Evolutionary conservation across 2,329 filamentous ascomycete species (phyloP).

Genomic region (Neofusicoccum umdonicola): DNA sequence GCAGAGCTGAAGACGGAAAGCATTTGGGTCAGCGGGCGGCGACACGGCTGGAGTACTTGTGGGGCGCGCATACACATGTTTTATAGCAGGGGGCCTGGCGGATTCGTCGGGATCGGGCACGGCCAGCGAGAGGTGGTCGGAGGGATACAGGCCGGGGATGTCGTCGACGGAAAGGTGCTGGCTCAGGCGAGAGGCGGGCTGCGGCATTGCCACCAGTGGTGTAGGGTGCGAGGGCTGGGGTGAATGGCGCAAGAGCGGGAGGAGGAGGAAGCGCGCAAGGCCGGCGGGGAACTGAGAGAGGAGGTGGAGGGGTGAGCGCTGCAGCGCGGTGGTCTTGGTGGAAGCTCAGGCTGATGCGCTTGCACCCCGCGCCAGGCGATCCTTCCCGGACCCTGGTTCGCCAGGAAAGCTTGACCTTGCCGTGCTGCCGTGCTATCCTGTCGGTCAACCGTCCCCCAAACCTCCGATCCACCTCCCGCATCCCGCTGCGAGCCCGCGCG

Average conservation of each 20-base stretch:
- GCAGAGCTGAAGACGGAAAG: slow-evolving; percentile 47
- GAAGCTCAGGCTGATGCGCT: slow-evolving; percentile 14
- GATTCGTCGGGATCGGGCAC: slow-evolving; percentile 40
- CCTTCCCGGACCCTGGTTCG: slow-evolving; percentile 8
- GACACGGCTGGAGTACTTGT: not conserved
- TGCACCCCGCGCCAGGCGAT: slow-evolving; percentile 14
- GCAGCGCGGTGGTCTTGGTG: not conserved
- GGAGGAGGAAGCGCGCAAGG: not conserved
- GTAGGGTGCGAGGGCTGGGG: not conserved
- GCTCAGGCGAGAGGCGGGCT: slow-evolving; percentile 14
- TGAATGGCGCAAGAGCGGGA: not conserved
- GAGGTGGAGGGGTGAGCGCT: not conserved
- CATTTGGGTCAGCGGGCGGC: not conserved
- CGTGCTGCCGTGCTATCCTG: no score
- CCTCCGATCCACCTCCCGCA: slow-evolving; percentile 8
- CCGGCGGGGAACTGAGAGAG: not conserved
- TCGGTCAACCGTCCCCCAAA: not conserved
- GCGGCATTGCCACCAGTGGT: not conserved
- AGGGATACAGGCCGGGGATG: slow-evolving; percentile 42
- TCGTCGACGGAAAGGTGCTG: slow-evolving; percentile 28
- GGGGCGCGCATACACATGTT: slow-evolving; percentile 46
- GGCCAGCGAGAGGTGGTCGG: slow-evolving; percentile 49
- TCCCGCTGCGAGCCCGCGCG: not conserved
- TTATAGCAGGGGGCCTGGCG: slow-evolving; percentile 44
- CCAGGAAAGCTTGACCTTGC: slow-evolving; percentile 3